Conservation (phyloP, 139 green algal species). For the Desmodesmus armatus region DNA sequence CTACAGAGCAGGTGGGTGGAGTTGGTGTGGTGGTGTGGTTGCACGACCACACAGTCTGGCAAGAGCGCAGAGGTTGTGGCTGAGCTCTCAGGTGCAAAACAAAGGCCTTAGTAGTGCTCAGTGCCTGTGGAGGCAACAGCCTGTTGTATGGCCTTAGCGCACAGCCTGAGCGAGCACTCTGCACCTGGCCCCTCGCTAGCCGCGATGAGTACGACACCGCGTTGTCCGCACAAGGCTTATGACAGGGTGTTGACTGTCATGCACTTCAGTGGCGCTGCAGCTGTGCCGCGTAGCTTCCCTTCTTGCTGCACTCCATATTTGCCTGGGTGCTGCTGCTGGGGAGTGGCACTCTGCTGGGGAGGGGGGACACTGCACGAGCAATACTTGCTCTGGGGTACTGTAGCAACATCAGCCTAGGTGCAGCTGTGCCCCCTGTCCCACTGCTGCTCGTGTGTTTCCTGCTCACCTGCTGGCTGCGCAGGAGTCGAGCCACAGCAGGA, state of each 20-base stretch:
- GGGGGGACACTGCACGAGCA: neutral
- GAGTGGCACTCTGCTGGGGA: neutral
- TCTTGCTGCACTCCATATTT: too few relatives aligned
- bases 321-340: too few relatives aligned
- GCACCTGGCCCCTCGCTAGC: too few relatives aligned
- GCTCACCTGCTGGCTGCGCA: neutral
- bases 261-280: too few relatives aligned
- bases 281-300: too few relatives aligned
- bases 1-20: slow-evolving; percentile 59
- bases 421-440: neutral
- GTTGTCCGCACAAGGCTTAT: too few relatives aligned
- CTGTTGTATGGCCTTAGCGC: too few relatives aligned
- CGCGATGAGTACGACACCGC: too few relatives aligned
- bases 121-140: neutral
- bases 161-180: too few relatives aligned
- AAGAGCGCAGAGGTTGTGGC: neutral
- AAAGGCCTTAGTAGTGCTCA: neutral
- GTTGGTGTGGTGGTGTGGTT: neutral
- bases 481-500: neutral
- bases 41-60: neutral
- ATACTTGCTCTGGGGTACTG: neutral
- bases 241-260: too few relatives aligned
- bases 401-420: neutral
- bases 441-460: too few relatives aligned
- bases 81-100: neutral